A percentile compares a stretch with the other conserved stretches of the same genome.
These are phyloP conservation scores for Fusarium ramigenum DNA, from an alignment of 2,329 filamentous ascomycete genomes.

Conservation along the genomic window DNA sequence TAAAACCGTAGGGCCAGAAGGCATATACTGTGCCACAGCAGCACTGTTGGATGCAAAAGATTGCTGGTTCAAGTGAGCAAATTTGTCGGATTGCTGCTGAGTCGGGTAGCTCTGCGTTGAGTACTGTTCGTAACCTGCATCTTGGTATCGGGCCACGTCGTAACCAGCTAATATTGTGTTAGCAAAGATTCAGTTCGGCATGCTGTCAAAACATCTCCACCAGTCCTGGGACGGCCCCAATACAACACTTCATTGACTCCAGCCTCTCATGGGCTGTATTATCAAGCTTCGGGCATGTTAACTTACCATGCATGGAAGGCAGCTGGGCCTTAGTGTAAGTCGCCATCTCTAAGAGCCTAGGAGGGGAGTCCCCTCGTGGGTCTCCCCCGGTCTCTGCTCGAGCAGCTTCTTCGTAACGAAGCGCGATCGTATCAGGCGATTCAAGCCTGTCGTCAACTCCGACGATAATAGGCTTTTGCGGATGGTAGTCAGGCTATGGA, in stretches of 20 bases:
- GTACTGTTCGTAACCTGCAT: constrained; percentile 64
- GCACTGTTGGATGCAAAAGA: constrained; percentile 69
- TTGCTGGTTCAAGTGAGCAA: constrained; percentile 62
- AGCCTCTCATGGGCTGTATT: constrained; percentile 40
- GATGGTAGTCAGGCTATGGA: constrained; percentile 61
- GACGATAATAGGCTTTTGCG: constrained; percentile 66
- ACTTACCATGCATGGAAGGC: constrained; percentile 84
- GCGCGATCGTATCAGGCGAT: constrained; percentile 65
- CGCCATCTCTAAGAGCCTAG: constrained; percentile 51
- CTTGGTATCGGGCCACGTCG: constrained; percentile 69
- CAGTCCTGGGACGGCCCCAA: not conserved
- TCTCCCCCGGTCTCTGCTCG: constrained; percentile 62
- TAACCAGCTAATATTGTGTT: constrained; percentile 56
- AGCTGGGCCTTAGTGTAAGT: constrained; percentile 80
- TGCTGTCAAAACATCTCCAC: not conserved
- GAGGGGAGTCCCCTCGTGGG: constrained; percentile 66
- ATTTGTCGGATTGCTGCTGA: constrained; percentile 62
- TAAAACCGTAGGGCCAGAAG: constrained; percentile 67
- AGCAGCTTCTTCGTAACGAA: constrained; percentile 66
- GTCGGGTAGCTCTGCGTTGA: constrained; percentile 57
- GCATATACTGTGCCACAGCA: constrained; percentile 73
- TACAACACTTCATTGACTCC: not conserved
- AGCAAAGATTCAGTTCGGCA: constrained; percentile 6
- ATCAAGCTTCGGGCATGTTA: not conserved
- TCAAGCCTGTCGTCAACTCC: constrained; percentile 64